Percentiles rank a stretch among this genome's conserved stretches.
phyloP scores from a whole-genome alignment of 306 rosid species.

The Ormosia semicastrata region DNA sequence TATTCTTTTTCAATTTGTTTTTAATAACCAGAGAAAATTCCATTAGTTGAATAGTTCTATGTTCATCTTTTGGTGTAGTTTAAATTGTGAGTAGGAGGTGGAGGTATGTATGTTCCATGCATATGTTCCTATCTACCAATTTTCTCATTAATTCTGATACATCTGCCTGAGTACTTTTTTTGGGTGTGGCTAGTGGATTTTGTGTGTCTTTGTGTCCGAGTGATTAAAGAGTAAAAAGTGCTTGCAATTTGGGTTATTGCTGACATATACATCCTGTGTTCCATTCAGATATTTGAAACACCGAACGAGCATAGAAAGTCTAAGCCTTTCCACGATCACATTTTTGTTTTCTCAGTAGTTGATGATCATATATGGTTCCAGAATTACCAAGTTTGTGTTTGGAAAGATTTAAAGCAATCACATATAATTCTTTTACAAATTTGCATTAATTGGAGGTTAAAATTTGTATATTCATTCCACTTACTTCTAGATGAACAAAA shows the following conservation, averaged over 20 bases:
- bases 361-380: constrained; percentile 98
- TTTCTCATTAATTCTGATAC: not conserved
- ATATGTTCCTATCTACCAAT: not conserved
- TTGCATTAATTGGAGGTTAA: not conserved
- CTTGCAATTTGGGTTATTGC: constrained; percentile 3
- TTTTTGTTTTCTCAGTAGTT: constrained; percentile 91
- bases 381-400: constrained; percentile 83
- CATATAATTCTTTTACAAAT: not conserved
- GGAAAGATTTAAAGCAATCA: constrained; percentile 1
- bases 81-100: not conserved
- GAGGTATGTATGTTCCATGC: not conserved
- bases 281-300: constrained; percentile 74
- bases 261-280: constrained; percentile 8
- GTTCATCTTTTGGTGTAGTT: not conserved
- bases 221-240: not conserved
- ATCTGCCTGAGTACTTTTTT: not conserved
- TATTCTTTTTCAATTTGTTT: not conserved
- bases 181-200: not conserved
- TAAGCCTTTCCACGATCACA: constrained; percentile 89
- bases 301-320: constrained; percentile 85
- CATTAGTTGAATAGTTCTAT: not conserved
- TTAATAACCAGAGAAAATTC: not conserved
- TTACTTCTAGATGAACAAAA: not conserved
- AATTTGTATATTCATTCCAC: not conserved
- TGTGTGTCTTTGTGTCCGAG: not conserved